Base-by-base conservation (phyloP, 2,329 filamentous ascomycete species). In the Pestalotiopsis sp. region DNA sequence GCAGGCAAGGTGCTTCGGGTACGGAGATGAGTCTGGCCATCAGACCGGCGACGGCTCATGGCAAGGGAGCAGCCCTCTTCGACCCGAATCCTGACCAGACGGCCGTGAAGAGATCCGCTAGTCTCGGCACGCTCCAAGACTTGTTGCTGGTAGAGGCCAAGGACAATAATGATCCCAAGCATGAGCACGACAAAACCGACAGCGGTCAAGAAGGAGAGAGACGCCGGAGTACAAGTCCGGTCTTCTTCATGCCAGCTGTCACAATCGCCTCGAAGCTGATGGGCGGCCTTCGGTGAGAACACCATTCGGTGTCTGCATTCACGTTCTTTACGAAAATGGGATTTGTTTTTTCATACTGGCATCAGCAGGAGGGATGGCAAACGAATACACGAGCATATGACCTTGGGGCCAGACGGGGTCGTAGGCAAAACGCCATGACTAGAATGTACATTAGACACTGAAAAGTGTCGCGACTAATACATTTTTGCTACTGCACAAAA, bases 221-320 rank as follows among this genome's bases (percentile, higher is more conserved):
- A 38, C 23, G 38, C 41, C n/a, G 39, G 27, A 66, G 59, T n/a
- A 49, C 59, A 13, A 63, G 65, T 41, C n/a, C 59, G 36, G 64
- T 65, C 52, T 69, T 69, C 52, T 39, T 67, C 31, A 57, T 69
- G 39, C 65, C 65, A 20, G 65, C 60, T 0, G 68, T 41, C 17
- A 67, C 65, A 12, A 49, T 69, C 2, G 68, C 68, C 25, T 69
- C 68, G 39, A 66, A 64, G 61, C 64, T 67, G 27, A 60, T 67
- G 17, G 63, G 63, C 4, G 27, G 49, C 17, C 7, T 11, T 14
- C 27, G 25, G 25, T 45, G 45, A 64, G 39, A 20, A 25, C 25
- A 17, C 27, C 13, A 27, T 23, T 64, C n/a, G 45, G 45, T 20
- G 45, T 52, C 23, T 23, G 11, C 45, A 52, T 52, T n/a, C 17